Evolutionary conservation across 768 basidiomycete genomes (phyloP).

Genomic region (Leccinum longicurvipes): DNA sequence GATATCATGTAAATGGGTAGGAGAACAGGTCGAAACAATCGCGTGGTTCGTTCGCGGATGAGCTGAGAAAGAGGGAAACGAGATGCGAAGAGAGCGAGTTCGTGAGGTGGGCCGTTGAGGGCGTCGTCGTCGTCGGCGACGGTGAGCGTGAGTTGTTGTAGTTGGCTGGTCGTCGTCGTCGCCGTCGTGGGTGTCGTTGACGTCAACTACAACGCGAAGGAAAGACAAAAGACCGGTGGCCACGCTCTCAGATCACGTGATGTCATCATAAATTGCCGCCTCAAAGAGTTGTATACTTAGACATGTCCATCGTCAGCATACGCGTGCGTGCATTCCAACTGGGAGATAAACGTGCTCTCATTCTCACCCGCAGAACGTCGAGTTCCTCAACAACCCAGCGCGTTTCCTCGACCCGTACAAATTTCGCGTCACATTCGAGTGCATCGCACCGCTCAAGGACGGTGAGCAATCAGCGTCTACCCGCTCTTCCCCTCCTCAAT

Average conservation of each 20-base stretch:
- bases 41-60: slow-evolving; percentile 6
- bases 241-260: slow-evolving; percentile 8
- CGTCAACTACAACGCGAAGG: too few species aligned
- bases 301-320: slow-evolving; percentile 70
- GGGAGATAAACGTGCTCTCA: not conserved
- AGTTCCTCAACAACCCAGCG: slow-evolving; percentile 92
- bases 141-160: not conserved
- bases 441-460: slow-evolving; percentile 86
- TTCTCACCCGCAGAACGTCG: slow-evolving; percentile 61
- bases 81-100: slow-evolving; percentile 1
- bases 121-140: not conserved
- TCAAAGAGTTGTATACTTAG: too few species aligned
- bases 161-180: slow-evolving; percentile 8
- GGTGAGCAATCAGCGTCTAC: slow-evolving; percentile 45
- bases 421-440: slow-evolving; percentile 96
- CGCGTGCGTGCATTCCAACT: slow-evolving; percentile 41
- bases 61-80: slow-evolving; percentile 7
- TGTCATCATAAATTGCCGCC: too few species aligned
- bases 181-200: slow-evolving; percentile 4
- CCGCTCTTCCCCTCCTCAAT: not conserved
- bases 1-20: slow-evolving; percentile 17
- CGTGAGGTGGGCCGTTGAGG: not conserved
- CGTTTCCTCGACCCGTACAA: slow-evolving; percentile 87
- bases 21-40: not conserved
- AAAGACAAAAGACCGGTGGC: slow-evolving; percentile 9